phyloP scores from a whole-genome alignment of 495 filamentous ascomycete genomes.

The Hypoxylon subgilvum region DNA sequence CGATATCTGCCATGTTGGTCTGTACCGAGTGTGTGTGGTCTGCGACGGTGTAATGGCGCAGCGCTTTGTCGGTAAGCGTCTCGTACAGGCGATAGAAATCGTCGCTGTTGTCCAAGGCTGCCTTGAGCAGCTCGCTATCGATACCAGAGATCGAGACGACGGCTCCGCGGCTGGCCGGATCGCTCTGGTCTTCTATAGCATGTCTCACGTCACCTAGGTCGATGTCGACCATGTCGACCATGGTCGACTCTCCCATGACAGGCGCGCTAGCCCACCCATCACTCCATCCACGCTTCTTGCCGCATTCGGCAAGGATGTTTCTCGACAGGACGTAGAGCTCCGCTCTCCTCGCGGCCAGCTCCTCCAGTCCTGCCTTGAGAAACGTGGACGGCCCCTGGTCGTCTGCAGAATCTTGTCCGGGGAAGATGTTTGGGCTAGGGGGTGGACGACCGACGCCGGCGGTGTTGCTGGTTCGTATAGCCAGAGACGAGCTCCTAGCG shows the following conservation, averaged over 20 bases:
- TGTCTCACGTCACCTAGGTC: constrained; percentile 47
- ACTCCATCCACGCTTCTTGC: constrained; percentile 74
- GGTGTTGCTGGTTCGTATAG: constrained; percentile 35
- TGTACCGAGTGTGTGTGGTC: constrained; percentile 77
- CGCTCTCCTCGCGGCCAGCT: constrained; percentile 80
- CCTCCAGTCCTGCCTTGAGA: constrained; percentile 73
- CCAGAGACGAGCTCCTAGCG: constrained; percentile 59
- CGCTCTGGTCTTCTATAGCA: constrained; percentile 22
- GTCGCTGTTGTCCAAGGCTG: constrained; percentile 55
- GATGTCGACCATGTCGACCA: constrained; percentile 62
- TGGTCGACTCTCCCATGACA: constrained; percentile 57
- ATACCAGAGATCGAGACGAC: constrained; percentile 50
- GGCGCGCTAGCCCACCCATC: constrained; percentile 75
- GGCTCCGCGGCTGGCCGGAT: constrained; percentile 12
- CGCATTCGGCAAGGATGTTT: constrained; percentile 76
- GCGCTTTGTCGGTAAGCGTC: constrained; percentile 70
- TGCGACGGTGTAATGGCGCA: constrained; percentile 77
- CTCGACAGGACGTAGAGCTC: constrained; percentile 81
- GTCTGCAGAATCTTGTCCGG: constrained; percentile 42
- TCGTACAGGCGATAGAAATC: constrained; percentile 70
- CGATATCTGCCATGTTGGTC: constrained; percentile 81
- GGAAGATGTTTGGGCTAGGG: constrained; percentile 54
- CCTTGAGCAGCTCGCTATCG: constrained; percentile 56
- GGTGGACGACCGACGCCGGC: constrained; percentile 42
- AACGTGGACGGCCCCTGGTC: constrained; percentile 45